Percentiles rank a stretch among this genome's conserved stretches.
phyloP scores from a whole-genome alignment of 78 protist species.

The Dictyostelium brefeldianum region DNA sequence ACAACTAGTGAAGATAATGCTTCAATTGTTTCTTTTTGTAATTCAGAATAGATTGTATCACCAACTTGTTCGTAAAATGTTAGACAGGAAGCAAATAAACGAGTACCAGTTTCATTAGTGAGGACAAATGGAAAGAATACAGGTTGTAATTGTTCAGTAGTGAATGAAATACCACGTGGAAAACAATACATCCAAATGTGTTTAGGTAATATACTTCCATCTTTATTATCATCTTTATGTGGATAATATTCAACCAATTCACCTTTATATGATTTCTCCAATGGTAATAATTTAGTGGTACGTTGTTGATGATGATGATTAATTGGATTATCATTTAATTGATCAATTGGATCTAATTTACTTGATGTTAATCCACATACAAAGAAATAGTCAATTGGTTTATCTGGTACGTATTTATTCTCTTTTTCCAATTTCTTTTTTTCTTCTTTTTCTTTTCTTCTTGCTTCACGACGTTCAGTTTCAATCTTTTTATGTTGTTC shows the following conservation, averaged over 20 bases:
- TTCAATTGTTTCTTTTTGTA: conserved; percentile 26
- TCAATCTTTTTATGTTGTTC: conserved; percentile 67
- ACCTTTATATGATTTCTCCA: conserved; percentile 64
- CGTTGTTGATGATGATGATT: background rate
- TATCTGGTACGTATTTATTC: conserved; percentile 39
- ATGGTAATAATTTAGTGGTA: conserved; percentile 10
- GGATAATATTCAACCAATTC: conserved; percentile 73
- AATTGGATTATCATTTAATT: conserved; percentile 19
- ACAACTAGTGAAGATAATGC: no score
- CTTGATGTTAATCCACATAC: conserved; percentile 44
- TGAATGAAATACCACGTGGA: conserved; percentile 58
- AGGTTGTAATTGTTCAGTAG: conserved; percentile 44
- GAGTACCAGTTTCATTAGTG: conserved; percentile 65
- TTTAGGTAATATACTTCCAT: conserved; percentile 51
- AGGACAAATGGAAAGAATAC: conserved; percentile 78
- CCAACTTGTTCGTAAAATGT: conserved; percentile 70
- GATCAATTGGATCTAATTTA: conserved; percentile 72
- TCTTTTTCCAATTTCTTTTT: conserved; percentile 59
- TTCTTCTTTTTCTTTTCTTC: conserved; percentile 64
- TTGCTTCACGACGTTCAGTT: conserved; percentile 56
- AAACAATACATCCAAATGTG: conserved; percentile 86
- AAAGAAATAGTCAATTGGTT: conserved; percentile 67
- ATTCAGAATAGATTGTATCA: conserved; percentile 34
- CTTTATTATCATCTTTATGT: conserved; percentile 59
- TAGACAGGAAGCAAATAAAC: conserved; percentile 69